phyloP scores from a whole-genome alignment of 1,139 yeast species.

The Barnettozyma hawaiiensis region DNA sequence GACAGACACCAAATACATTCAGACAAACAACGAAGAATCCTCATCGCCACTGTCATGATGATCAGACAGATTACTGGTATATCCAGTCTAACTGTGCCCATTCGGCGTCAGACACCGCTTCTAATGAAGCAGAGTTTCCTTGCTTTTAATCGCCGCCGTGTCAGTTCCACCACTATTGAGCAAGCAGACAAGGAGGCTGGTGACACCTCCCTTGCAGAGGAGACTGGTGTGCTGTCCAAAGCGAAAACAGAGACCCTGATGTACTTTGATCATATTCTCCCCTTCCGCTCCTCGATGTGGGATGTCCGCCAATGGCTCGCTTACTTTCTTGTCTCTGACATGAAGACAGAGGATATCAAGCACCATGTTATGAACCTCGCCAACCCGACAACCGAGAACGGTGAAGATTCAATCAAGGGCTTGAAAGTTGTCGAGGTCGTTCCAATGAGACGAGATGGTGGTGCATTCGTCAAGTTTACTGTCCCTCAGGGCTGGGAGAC shows the following conservation, averaged over 20 bases:
- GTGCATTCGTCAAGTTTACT: conserved; percentile 77
- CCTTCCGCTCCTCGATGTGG: conserved; percentile 38
- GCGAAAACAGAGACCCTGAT: conserved; percentile 47
- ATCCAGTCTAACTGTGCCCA: neutral
- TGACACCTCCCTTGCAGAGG: conserved; percentile 43
- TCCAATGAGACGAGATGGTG: conserved; percentile 79
- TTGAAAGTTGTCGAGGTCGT: conserved; percentile 46
- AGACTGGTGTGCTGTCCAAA: conserved; percentile 56
- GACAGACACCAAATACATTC: neutral
- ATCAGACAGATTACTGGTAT: neutral
- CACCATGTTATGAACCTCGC: conserved; percentile 34
- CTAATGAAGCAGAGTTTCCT: neutral
- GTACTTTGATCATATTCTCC: conserved; percentile 48
- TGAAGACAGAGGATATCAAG: conserved; percentile 32
- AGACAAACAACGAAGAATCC: neutral
- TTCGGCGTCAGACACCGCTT: neutral
- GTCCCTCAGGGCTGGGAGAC: conserved; percentile 48
- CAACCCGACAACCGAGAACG: conserved; percentile 33
- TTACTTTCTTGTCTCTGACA: conserved; percentile 28
- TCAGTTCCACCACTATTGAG: conserved; percentile 24
- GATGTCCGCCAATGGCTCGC: conserved; percentile 36
- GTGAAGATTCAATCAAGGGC: conserved; percentile 33
- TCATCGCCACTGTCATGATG: neutral
- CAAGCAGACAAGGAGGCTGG: conserved; percentile 42
- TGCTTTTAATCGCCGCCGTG: neutral